Evolutionary conservation across 768 basidiomycete genomes (phyloP).

Genomic region (Pleurotus djamor): DNA sequence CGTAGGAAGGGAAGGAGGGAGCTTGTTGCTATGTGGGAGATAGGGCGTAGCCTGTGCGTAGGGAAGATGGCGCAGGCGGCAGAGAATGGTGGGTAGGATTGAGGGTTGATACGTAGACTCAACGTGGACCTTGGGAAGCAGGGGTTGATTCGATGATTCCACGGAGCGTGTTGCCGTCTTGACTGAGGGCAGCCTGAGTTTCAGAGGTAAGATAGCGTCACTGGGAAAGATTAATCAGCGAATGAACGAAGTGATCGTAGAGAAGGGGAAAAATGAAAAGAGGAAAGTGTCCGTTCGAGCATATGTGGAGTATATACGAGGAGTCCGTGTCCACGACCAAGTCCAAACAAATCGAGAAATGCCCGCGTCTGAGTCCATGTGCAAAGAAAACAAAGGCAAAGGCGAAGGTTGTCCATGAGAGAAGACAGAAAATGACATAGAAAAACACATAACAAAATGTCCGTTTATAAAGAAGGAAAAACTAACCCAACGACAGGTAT

Average conservation of each 20-base stretch:
- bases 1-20: slow-evolving; percentile 12
- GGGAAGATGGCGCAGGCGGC: slow-evolving; percentile 15
- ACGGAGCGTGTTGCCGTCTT: slow-evolving; percentile 5
- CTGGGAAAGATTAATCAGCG: too few species aligned
- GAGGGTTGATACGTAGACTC: slow-evolving; percentile 10
- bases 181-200: slow-evolving; percentile 19
- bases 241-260: neutral
- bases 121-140: neutral
- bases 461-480: slow-evolving; percentile 16
- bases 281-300: neutral
- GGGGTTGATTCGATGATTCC: too few species aligned
- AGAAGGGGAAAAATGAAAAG: neutral
- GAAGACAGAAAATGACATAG: too few species aligned
- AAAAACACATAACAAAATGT: neutral
- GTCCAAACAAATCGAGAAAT: too few species aligned
- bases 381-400: too few species aligned
- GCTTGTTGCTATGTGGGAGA: slow-evolving; percentile 37
- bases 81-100: slow-evolving; percentile 12
- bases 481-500: slow-evolving; percentile 23
- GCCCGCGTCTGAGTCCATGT: too few species aligned
- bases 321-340: too few species aligned
- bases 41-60: slow-evolving; percentile 29
- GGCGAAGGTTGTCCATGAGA: too few species aligned
- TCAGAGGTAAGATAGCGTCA: too few species aligned
- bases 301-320: too few species aligned